Conservation (phyloP, 2,329 filamentous ascomycete species). For the Xylariales sp. region DNA sequence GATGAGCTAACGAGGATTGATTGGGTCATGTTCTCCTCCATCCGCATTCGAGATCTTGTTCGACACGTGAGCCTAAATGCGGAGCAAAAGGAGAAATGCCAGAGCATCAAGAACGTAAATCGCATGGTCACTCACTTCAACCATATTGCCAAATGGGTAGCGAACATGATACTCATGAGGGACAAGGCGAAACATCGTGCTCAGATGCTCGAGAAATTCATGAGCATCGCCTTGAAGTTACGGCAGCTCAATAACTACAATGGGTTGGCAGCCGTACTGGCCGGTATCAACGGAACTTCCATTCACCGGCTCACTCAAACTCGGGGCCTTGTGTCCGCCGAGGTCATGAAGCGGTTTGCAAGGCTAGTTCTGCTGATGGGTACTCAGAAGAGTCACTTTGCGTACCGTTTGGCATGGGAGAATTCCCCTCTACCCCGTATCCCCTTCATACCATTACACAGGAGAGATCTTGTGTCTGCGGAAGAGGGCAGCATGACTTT, state of each 20-base stretch:
- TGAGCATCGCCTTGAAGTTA: conserved; percentile 80
- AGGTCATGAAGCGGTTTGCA: conserved; percentile 78
- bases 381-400: conserved; percentile 85
- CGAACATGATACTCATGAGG: conserved; percentile 78
- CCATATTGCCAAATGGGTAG: conserved; percentile 76
- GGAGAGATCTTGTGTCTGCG: conserved; percentile 83
- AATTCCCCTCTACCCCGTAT: conserved; percentile 88
- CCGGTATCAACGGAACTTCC: conserved; percentile 83
- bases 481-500: conserved; percentile 92
- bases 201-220: conserved; percentile 89
- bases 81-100: conserved; percentile 68
- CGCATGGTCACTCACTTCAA: conserved; percentile 94
- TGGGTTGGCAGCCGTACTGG: conserved; percentile 86
- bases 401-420: conserved; percentile 96
- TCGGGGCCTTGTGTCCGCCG: conserved; percentile 64
- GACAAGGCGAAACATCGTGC: conserved; percentile 96
- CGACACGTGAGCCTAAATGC: conserved; percentile 78
- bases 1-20: conserved; percentile 92
- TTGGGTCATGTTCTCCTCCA: conserved; percentile 97
- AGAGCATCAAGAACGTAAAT: conserved; percentile 78
- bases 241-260: conserved; percentile 97
- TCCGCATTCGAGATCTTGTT: conserved; percentile 86
- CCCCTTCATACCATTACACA: conserved; percentile 86
- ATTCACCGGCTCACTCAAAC: conserved; percentile 82
- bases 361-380: conserved; percentile 89